phyloP scores from a whole-genome alignment of 2,329 filamentous ascomycete genomes.

The Zymoseptoria pseudotritici region DNA sequence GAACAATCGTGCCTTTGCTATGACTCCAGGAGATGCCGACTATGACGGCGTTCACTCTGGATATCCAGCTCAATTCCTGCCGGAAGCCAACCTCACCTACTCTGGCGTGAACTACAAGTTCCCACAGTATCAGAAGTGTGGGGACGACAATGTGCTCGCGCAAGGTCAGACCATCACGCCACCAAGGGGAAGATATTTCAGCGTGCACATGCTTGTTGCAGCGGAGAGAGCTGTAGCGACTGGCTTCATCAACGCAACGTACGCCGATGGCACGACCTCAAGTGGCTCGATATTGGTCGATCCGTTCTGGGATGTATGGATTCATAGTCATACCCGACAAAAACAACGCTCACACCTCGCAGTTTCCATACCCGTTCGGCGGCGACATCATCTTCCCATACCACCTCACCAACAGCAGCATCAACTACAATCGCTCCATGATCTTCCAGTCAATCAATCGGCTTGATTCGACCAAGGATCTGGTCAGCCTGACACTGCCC shows the following conservation, averaged over 20 bases:
- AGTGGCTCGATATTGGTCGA: slow-evolving; percentile 30
- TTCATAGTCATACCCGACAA: background rate
- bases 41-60: slow-evolving; percentile 31
- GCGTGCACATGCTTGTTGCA: slow-evolving; percentile 35
- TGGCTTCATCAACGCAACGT: slow-evolving; percentile 32
- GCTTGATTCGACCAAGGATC: slow-evolving; percentile 34
- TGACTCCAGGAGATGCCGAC: slow-evolving; percentile 30
- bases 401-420: slow-evolving; percentile 30
- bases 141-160: slow-evolving; percentile 34
- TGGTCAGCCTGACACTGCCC: slow-evolving; percentile 31
- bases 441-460: slow-evolving; percentile 36
- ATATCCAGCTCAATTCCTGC: slow-evolving; percentile 34
- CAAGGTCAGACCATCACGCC: slow-evolving; percentile 31
- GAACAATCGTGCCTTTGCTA: slow-evolving; percentile 34
- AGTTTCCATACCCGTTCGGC: slow-evolving; percentile 36
- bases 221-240: slow-evolving; percentile 34
- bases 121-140: slow-evolving; percentile 30
- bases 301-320: slow-evolving; percentile 27
- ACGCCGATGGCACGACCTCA: slow-evolving; percentile 31
- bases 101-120: slow-evolving; percentile 33
- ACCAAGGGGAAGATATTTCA: slow-evolving; percentile 30
- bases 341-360: background rate
- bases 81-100: slow-evolving; percentile 31
- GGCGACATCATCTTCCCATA: slow-evolving; percentile 36
- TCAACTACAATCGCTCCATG: slow-evolving; percentile 35